phyloP scores from a whole-genome alignment of 345 rosid genomes.

The Eutrema yunnanense region DNA sequence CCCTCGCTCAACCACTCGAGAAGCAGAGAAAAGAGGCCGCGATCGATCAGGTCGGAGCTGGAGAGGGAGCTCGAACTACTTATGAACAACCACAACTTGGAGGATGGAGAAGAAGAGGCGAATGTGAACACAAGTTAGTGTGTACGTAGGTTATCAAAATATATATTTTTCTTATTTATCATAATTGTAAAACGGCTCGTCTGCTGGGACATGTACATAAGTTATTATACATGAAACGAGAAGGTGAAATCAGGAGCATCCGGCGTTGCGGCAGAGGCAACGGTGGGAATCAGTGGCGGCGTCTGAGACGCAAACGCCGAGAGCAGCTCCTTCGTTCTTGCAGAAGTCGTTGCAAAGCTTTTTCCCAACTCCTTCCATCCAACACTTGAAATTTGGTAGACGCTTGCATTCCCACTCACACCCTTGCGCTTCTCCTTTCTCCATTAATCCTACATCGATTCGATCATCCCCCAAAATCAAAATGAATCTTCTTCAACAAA shows the following conservation, averaged over 20 bases:
- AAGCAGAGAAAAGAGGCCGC: slow-evolving; percentile 42
- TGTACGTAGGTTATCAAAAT: no score
- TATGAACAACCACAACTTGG: slow-evolving; percentile 30
- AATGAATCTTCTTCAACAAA: no score
- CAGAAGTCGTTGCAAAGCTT: slow-evolving; percentile 15
- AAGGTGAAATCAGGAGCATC: slow-evolving; percentile 1
- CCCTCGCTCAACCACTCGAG: slow-evolving; percentile 32
- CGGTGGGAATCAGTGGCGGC: not conserved
- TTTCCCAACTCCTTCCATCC: not conserved
- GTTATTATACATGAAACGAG: not conserved
- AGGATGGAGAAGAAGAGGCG: slow-evolving; percentile 31
- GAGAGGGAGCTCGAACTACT: slow-evolving; percentile 66
- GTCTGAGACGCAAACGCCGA: slow-evolving; percentile 9
- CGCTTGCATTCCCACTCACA: slow-evolving; percentile 20
- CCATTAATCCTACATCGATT: not conserved
- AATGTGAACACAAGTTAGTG: slow-evolving; percentile 40
- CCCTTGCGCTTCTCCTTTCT: slow-evolving; percentile 16
- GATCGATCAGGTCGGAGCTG: slow-evolving; percentile 51
- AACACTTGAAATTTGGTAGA: slow-evolving; percentile 25
- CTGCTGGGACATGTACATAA: not conserved
- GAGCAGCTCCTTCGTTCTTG: slow-evolving; percentile 15
- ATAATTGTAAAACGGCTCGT: not conserved
- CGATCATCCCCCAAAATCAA: no score
- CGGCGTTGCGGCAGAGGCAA: slow-evolving; percentile 24
- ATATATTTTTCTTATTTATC: not conserved